These are phyloP conservation scores for Pogostemon cablin DNA, from an alignment of 257 asterid genomes.

Conservation along the genomic window DNA sequence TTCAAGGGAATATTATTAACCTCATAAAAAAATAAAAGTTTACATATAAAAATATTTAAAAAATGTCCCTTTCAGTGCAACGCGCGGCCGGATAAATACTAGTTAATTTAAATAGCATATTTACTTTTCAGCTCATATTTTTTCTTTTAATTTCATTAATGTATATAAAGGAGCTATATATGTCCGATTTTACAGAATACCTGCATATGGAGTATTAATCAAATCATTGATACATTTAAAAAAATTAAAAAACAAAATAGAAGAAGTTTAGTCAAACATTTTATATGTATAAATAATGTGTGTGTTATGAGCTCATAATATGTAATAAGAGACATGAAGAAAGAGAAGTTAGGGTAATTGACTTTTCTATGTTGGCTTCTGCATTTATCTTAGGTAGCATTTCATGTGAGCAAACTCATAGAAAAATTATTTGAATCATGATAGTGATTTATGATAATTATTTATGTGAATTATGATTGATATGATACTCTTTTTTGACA, in stretches of 20 bases:
- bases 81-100: too few species aligned
- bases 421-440: conserved; percentile 12
- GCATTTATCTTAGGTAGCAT: conserved; percentile 18
- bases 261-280: conserved; percentile 24
- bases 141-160: too few species aligned
- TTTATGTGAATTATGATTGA: neutral
- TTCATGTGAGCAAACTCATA: neutral
- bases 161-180: too few species aligned
- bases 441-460: conserved; percentile 27
- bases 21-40: too few species aligned
- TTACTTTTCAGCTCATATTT: too few species aligned
- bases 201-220: neutral
- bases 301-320: conserved; percentile 22
- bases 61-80: too few species aligned
- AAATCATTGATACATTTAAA: conserved; percentile 3
- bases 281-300: neutral
- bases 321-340: conserved; percentile 17
- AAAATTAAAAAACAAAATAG: neutral
- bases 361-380: conserved; percentile 32
- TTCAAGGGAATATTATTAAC: too few species aligned
- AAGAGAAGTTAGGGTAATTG: conserved; percentile 23
- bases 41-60: too few species aligned
- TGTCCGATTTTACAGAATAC: neutral
- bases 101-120: too few species aligned
- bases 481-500: neutral